A percentile compares a stretch with the other conserved stretches of the same genome.
Evolutionary conservation across 495 filamentous ascomycete genomes (phyloP).

Genomic region (Penicillium parvum): DNA sequence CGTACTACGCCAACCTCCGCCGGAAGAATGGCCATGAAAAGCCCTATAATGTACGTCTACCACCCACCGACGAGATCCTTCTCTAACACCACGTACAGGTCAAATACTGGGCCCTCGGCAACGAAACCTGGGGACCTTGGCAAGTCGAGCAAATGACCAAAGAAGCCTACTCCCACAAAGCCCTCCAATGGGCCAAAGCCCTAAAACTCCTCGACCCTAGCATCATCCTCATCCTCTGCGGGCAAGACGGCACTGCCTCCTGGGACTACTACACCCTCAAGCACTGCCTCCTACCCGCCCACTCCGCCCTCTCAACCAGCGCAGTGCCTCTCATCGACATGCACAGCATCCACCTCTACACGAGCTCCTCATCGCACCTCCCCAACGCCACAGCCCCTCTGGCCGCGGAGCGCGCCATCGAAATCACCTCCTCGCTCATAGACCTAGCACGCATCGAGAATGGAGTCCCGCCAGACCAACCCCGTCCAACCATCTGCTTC

Average conservation of each 20-base stretch:
- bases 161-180: conserved; percentile 71
- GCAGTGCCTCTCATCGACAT: conserved; percentile 62
- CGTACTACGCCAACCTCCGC: conserved; percentile 73
- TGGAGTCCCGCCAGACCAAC: conserved; percentile 49
- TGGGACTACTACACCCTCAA: conserved; percentile 73
- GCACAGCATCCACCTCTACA: conserved; percentile 70
- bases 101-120: conserved; percentile 66
- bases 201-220: conserved; percentile 69
- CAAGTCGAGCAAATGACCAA: conserved; percentile 72
- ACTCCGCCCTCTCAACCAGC: conserved; percentile 39
- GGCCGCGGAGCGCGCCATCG: conserved; percentile 68
- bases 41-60: conserved; percentile 59
- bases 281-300: conserved; percentile 48
- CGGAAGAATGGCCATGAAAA: conserved; percentile 65
- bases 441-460: conserved; percentile 73
- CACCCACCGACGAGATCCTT: background rate
- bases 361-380: conserved; percentile 49
- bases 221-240: conserved; percentile 65
- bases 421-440: conserved; percentile 62
- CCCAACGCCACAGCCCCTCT: conserved; percentile 64
- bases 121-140: conserved; percentile 78
- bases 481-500: conserved; percentile 67
- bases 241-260: conserved; percentile 58
- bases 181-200: conserved; percentile 76
- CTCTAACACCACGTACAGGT: conserved; percentile 32